Base-by-base conservation (phyloP, 1,284 basidiomycete species). In the Cystobasidium pallidum region DNA sequence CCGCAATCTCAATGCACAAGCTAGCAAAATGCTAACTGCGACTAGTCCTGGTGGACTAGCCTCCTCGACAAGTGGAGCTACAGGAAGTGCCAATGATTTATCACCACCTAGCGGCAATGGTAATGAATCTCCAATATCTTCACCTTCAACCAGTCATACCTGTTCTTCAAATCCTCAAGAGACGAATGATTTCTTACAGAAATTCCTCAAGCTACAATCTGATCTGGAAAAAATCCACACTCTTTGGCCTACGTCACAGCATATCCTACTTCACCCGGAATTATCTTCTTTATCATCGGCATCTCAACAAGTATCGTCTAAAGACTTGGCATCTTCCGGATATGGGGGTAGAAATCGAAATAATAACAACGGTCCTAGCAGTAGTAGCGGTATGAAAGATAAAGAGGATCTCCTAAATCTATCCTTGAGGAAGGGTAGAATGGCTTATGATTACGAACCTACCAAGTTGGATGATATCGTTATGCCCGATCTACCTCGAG, bases 401-500 rank as follows among this genome's bases (percentile, higher is more conserved):
- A 51, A 55, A 58, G 57, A 70, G 17, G 64, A 66, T 57, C 24
- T 71, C 7, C 47, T 71, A 10, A 32, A n/a, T 71, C 32, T 51
- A 17, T 59, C 57, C 1, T 39, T 71, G n/a, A 41, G 68, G 21
- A 71, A 71, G 30, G 68, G 68, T 19, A 51, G 47, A 11, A 64
- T 64, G 59, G 68, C 68, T 21, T 71, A 71, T 51, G 61, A 63
- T 34, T 45, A 41, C 26, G 59, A 63, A 51, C 61, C 68, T 36
- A 71, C 68, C n/a, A 71, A 57, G 45, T 32, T 71, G 28, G 68
- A 71, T 47, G 68, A 71, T 58, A 55, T 64, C 13, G 68, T 71
- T 34, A 57, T 71, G 19, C 68, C 68, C 24, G 47, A 67, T 36
- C 19, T 70, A 54, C 67, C 67, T 19, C 45, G 47, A 52, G 47